Percentiles rank a stretch among this genome's conserved stretches.
Conservation (phyloP, 169 alveolate species). For the Blepharisma undulans region DNA sequence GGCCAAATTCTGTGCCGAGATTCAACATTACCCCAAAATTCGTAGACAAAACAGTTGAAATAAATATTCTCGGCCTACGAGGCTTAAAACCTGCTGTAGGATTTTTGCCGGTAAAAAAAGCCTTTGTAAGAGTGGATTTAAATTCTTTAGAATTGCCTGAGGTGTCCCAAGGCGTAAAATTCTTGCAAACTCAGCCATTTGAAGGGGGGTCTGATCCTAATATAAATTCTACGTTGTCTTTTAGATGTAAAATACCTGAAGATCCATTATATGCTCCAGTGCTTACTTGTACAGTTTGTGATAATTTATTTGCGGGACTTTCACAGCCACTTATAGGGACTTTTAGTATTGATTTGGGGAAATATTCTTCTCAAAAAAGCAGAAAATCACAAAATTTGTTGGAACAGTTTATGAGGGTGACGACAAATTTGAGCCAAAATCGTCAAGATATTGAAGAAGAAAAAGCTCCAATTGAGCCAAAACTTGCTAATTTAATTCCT, state of each 20-base stretch:
- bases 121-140: conserved; percentile 75
- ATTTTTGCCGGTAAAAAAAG: conserved; percentile 77
- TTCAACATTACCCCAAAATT: conserved; percentile 17
- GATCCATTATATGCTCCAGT: conserved; percentile 70
- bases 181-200: conserved; percentile 70
- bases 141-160: conserved; percentile 73
- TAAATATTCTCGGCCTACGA: conserved; percentile 79
- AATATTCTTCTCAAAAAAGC: neutral
- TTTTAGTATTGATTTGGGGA: conserved; percentile 43
- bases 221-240: conserved; percentile 65
- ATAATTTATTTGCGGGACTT: conserved; percentile 67
- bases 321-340: conserved; percentile 62
- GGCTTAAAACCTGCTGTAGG: conserved; percentile 72
- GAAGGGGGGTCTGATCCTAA: conserved; percentile 76
- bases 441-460: neutral
- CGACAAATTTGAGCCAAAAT: neutral
- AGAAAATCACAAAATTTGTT: neutral
- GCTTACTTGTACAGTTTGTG: conserved; percentile 69
- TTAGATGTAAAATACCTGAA: conserved; percentile 62
- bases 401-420: neutral
- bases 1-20: neutral
- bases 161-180: conserved; percentile 55
- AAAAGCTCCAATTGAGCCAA: neutral
- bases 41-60: conserved; percentile 42
- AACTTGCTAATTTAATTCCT: too few species aligned